Conservation (phyloP, 1,284 basidiomycete genomes). For the Sutorius eximius region DNA sequence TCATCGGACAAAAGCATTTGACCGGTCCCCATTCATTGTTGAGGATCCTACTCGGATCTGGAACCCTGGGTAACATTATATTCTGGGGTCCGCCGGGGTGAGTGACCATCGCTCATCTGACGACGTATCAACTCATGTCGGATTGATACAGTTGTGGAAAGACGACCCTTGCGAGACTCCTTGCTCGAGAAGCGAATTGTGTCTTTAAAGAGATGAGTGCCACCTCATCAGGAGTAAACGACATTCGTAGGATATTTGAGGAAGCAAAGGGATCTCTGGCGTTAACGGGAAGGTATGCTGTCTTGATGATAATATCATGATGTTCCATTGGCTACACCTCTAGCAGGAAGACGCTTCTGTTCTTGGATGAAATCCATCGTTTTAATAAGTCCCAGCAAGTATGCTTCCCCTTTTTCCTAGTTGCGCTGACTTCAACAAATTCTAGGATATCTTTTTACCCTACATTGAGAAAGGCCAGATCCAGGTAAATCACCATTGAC, state of each 20-base stretch:
- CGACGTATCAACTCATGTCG: not conserved
- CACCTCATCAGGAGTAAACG: conserved; percentile 72
- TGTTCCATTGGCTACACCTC: conserved; percentile 4
- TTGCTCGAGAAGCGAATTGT: conserved; percentile 60
- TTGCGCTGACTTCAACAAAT: not conserved
- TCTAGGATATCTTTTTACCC: conserved; percentile 75
- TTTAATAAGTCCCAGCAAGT: conserved; percentile 85
- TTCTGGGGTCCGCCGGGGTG: conserved; percentile 78
- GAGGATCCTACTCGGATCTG: conserved; percentile 46
- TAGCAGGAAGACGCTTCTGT: conserved; percentile 65
- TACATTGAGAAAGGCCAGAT: conserved; percentile 79
- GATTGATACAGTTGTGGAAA: conserved; percentile 59
- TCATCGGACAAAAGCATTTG: conserved; percentile 69
- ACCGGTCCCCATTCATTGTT: conserved; percentile 55
- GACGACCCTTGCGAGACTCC: conserved; percentile 75
- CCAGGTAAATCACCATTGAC: conserved; percentile 44
- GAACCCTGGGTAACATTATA: conserved; percentile 59
- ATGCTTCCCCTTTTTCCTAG: conserved; percentile 1
- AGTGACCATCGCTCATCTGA: conserved; percentile 15
- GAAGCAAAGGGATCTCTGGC: conserved; percentile 74
- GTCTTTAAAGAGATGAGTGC: conserved; percentile 78
- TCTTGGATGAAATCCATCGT: conserved; percentile 89
- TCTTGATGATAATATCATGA: not conserved
- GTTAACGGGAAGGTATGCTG: conserved; percentile 59
- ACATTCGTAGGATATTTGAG: conserved; percentile 80